A percentile compares a stretch with the other conserved stretches of the same genome.
These are phyloP conservation scores for Fraxinus quadrangulata DNA, from an alignment of 257 asterid species.

Conservation along the genomic window DNA sequence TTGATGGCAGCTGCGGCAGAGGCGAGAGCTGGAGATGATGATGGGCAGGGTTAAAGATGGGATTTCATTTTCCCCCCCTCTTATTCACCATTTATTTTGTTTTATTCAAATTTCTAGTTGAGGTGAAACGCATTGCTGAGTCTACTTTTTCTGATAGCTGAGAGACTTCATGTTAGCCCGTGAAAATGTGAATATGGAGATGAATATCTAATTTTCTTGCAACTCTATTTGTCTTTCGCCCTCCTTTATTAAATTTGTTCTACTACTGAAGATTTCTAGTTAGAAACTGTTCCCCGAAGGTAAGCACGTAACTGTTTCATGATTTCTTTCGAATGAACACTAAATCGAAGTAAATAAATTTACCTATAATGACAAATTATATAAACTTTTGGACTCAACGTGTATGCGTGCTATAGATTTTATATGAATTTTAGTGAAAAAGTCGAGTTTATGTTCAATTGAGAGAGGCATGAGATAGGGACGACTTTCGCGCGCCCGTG, in stretches of 20 bases:
- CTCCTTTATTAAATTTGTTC: background rate
- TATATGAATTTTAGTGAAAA: no score
- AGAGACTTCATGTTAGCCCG: background rate
- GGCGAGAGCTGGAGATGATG: slow-evolving; percentile 38
- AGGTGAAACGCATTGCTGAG: background rate
- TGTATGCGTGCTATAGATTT: no score
- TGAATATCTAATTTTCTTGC: background rate
- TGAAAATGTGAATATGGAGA: background rate
- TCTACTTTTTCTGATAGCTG: background rate
- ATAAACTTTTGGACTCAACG: no score
- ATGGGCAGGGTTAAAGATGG: slow-evolving; percentile 42
- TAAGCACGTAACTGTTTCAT: no score
- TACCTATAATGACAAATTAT: no score
- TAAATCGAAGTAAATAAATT: no score
- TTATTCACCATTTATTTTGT: background rate
- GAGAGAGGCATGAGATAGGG: no score
- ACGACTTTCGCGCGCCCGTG: no score
- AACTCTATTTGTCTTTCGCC: background rate
- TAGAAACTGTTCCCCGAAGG: no score
- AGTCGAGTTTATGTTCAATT: no score
- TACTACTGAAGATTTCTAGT: background rate
- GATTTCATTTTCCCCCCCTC: no score
- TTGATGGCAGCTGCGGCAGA: slow-evolving; percentile 59
- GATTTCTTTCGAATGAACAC: no score
- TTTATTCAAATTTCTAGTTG: background rate